phyloP scores from a whole-genome alignment of 768 basidiomycete genomes.

The Cubamyces lactineus region DNA sequence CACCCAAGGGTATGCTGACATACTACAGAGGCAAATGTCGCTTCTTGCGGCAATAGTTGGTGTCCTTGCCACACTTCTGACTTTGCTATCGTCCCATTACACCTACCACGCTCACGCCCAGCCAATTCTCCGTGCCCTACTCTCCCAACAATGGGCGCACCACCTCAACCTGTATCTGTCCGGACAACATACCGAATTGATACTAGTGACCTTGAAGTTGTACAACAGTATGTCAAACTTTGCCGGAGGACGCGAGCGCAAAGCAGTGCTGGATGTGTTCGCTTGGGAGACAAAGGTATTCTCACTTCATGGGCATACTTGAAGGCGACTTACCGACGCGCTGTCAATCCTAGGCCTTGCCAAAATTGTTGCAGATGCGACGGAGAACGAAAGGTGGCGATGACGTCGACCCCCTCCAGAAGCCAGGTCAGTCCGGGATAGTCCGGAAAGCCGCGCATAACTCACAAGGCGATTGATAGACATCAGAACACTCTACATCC shows the following conservation, averaged over 20 bases:
- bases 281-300: slow-evolving; percentile 78
- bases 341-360: slow-evolving; percentile 50
- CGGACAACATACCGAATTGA: slow-evolving; percentile 64
- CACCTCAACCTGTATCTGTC: slow-evolving; percentile 65
- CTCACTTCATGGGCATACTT: background rate
- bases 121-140: slow-evolving; percentile 61
- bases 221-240: slow-evolving; percentile 64
- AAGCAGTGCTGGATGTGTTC: slow-evolving; percentile 65
- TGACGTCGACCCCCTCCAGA: slow-evolving; percentile 43
- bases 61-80: slow-evolving; percentile 60
- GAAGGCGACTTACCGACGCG: background rate
- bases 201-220: slow-evolving; percentile 66
- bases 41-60: slow-evolving; percentile 51
- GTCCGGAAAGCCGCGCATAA: background rate
- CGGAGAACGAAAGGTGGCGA: slow-evolving; percentile 54
- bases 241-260: slow-evolving; percentile 67
- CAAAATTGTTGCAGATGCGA: slow-evolving; percentile 72
- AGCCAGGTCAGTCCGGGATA: slow-evolving; percentile 55
- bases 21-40: slow-evolving; percentile 46
- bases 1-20: background rate
- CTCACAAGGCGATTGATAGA: slow-evolving; percentile 45
- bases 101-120: slow-evolving; percentile 65
- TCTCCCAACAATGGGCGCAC: slow-evolving; percentile 58
- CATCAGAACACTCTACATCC: slow-evolving; percentile 75
- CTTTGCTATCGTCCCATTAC: slow-evolving; percentile 68